Percentiles rank a stretch among this genome's conserved stretches.
phyloP scores from a whole-genome alignment of 495 filamentous ascomycete genomes.

The Amniculicola lignicola region DNA sequence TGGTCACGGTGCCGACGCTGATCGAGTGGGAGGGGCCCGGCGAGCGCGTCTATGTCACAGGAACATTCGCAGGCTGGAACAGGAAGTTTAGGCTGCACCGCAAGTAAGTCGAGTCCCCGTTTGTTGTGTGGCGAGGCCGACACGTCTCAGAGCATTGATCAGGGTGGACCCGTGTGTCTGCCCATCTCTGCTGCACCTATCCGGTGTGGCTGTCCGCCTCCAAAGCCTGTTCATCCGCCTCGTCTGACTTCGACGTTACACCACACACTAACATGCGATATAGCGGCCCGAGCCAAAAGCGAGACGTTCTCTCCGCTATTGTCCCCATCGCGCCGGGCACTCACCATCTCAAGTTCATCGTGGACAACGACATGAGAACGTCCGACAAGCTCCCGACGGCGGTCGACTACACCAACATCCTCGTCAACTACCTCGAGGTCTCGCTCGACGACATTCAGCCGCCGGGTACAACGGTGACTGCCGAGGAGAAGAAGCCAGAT shows the following conservation, averaged over 20 bases:
- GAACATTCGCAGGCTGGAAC: slow-evolving; percentile 92
- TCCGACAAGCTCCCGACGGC: slow-evolving; percentile 86
- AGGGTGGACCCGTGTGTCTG: slow-evolving; percentile 3
- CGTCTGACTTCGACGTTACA: slow-evolving; percentile 31
- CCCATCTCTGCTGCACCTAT: slow-evolving; percentile 9
- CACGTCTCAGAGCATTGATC: slow-evolving; percentile 20
- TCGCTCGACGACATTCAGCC: slow-evolving; percentile 66
- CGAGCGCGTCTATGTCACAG: slow-evolving; percentile 91
- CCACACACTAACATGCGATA: slow-evolving; percentile 21
- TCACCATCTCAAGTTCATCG: slow-evolving; percentile 93
- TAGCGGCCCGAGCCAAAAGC: slow-evolving; percentile 46
- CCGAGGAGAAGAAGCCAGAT: slow-evolving; percentile 35
- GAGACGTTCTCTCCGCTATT: slow-evolving; percentile 64
- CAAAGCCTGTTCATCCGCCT: not conserved
- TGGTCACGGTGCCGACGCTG: slow-evolving; percentile 67
- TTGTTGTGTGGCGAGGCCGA: not conserved
- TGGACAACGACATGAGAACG: slow-evolving; percentile 87
- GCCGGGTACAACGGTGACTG: slow-evolving; percentile 31
- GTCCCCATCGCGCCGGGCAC: slow-evolving; percentile 86
- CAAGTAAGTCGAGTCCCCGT: slow-evolving; percentile 59
- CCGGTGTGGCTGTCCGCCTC: slow-evolving; percentile 2
- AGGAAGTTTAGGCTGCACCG: slow-evolving; percentile 81
- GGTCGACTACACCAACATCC: slow-evolving; percentile 91
- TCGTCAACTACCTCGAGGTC: slow-evolving; percentile 97
- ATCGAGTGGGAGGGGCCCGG: slow-evolving; percentile 78